Base-by-base conservation (phyloP, 257 asterid species). In the Apocynum venetum region DNA sequence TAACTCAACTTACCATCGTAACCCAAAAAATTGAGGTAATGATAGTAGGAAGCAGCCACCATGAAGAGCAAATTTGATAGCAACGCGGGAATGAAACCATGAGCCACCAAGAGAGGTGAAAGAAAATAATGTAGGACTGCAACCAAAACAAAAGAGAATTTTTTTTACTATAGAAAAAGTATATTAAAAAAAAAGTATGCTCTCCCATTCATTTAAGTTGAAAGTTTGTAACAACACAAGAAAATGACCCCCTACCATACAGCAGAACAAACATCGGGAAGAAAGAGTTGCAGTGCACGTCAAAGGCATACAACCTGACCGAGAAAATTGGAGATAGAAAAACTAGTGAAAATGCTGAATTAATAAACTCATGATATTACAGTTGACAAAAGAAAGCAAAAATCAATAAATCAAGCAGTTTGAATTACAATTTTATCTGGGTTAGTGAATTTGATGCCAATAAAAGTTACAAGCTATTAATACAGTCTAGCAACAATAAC, bases 221-320 rank as follows among this genome's bases (percentile, higher is more conserved):
- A 74, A 75, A 72, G 73, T 72, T 80, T 25, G 31, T 41, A 73
- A 44, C 44, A 73, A 49, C 56, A 41, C 35, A 71, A 73, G 63
- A 72, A 74, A 31, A 75, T 66, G 71, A 15, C 64, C 41, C 72
- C 93, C 79, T 82, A 96, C 98, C 98, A 71, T 93, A 93, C 61
- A 96, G 93, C 84, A 96, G 86, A 78, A 91, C 91, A 78, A 91
- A 91, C 92, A 93, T 64, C 40, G 99, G 98, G 90, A 96, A 96
- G 95, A 93, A 96, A 82, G 98, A 96, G 93, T 96, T 96, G 97
- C 98, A 93, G 87, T 96, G 99, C 60, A 96, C 97, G 84, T 96
- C 99, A 88, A 96, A 96, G 64, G 99, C 92, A 74, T 96, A 96
- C 90, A 96, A 88, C 99, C 99, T 96, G 82, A 91, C 93, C 46